Evolutionary conservation across 495 filamentous ascomycete species (phyloP).

Genomic region (Hyaloscypha variabilis): DNA sequence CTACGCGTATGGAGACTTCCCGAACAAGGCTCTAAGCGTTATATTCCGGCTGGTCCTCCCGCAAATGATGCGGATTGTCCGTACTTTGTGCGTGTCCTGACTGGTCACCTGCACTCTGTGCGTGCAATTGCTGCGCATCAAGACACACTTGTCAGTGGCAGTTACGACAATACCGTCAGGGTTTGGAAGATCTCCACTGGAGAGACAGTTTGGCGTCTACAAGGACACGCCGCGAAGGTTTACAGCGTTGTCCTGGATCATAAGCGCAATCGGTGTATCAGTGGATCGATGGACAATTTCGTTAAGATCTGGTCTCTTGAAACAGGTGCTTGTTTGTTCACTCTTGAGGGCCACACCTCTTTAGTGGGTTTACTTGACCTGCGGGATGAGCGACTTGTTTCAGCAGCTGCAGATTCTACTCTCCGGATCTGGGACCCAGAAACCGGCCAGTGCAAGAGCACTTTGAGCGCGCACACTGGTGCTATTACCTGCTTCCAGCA

Average conservation of each 20-base stretch:
- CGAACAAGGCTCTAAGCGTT: constrained; percentile 69
- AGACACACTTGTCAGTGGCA: constrained; percentile 97
- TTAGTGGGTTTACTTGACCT: constrained; percentile 92
- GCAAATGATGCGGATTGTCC: constrained; percentile 85
- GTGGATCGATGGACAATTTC: constrained; percentile 96
- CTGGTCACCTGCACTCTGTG: constrained; percentile 93
- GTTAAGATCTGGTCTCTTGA: constrained; percentile 99
- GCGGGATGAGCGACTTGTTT: constrained; percentile 85
- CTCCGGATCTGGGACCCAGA: constrained; percentile 97
- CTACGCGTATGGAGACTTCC: constrained; percentile 95
- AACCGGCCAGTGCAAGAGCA: constrained; percentile 86
- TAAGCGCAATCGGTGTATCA: constrained; percentile 92
- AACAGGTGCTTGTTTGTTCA: constrained; percentile 81
- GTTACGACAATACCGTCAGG: constrained; percentile 93
- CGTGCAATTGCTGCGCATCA: constrained; percentile 95
- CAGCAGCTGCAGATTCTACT: constrained; percentile 93
- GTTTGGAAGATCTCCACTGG: constrained; percentile 98
- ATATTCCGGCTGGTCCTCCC: constrained; percentile 75
- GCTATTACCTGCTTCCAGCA: constrained; percentile 99
- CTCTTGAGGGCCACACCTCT: constrained; percentile 91
- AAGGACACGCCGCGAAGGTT: constrained; percentile 90
- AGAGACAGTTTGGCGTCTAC: constrained; percentile 82
- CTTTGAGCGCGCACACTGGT: constrained; percentile 88
- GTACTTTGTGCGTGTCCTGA: constrained; percentile 86
- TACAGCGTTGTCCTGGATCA: constrained; percentile 97